Conservation (phyloP, 176 grass and related monocot species). For the Rhynchospora breviuscula region DNA sequence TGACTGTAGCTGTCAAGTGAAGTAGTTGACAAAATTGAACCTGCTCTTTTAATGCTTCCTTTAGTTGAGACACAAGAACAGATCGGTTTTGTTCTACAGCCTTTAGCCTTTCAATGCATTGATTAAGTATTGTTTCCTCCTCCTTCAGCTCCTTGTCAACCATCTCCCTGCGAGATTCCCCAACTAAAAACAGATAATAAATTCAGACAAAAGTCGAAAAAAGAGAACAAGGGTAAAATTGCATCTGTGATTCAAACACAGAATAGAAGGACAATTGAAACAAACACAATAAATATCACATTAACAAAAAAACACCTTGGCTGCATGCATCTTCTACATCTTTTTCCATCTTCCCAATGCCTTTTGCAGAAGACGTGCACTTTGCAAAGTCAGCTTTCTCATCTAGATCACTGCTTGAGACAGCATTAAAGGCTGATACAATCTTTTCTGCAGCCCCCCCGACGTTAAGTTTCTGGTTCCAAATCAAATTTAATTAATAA, state of each 20-base stretch:
- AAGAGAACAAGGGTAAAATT: not conserved
- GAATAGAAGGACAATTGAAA: not conserved
- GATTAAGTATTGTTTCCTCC: conserved; percentile 52
- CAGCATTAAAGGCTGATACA: conserved; percentile 70
- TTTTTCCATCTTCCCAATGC: conserved; percentile 72
- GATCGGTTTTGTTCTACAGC: conserved; percentile 60
- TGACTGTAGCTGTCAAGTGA: no score
- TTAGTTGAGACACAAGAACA: conserved; percentile 67
- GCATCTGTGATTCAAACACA: not conserved
- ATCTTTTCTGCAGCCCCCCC: conserved; percentile 87
- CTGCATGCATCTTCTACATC: conserved; percentile 58
- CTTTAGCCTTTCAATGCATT: conserved; percentile 82
- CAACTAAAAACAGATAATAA: conserved; percentile 41
- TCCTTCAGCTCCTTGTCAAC: conserved; percentile 67
- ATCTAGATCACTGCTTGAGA: conserved; percentile 47
- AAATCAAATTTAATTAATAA: conserved; percentile 26
- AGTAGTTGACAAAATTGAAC: conserved; percentile 21
- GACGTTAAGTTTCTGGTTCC: conserved; percentile 70
- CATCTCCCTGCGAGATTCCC: conserved; percentile 51
- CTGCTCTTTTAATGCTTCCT: conserved; percentile 85
- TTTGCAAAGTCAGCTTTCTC: conserved; percentile 66
- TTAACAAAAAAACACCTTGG: conserved; percentile 43
- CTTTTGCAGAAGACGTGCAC: conserved; percentile 56
- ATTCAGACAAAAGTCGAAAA: conserved; percentile 31
- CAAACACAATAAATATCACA: not conserved